Conservation (phyloP, 2,329 filamentous ascomycete species). For the Trichoderma polysporum region DNA sequence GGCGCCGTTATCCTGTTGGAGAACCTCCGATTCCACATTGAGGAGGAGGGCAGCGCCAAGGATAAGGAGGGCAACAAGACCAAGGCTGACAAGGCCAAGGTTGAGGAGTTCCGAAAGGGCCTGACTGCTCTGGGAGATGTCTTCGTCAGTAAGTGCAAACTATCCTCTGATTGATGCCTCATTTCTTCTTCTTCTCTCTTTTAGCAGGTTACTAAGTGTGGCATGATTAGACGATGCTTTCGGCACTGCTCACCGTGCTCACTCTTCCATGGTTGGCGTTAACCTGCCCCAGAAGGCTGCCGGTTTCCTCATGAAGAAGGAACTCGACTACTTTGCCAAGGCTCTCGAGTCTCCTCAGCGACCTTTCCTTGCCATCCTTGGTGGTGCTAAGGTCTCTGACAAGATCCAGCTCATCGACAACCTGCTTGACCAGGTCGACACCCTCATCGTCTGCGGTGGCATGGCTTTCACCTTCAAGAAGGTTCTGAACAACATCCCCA, state of each 20-base stretch:
- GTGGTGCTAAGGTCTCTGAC: slow-evolving; percentile 97
- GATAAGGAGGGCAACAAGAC: slow-evolving; percentile 93
- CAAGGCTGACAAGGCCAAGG: slow-evolving; percentile 93
- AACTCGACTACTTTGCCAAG: slow-evolving; percentile 98
- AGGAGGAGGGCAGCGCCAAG: slow-evolving; percentile 97
- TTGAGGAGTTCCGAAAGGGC: slow-evolving; percentile 91
- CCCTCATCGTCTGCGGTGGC: slow-evolving; percentile 90
- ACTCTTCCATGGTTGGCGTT: slow-evolving; percentile 98
- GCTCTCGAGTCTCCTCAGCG: slow-evolving; percentile 90
- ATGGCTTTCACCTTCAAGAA: slow-evolving; percentile 99
- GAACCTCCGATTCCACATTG: slow-evolving; percentile 97
- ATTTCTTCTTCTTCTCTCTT: not conserved
- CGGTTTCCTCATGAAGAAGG: slow-evolving; percentile 99
- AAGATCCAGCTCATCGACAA: slow-evolving; percentile 99
- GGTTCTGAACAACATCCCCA: slow-evolving; percentile 86
- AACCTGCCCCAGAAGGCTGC: slow-evolving; percentile 95
- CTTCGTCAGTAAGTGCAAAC: slow-evolving; percentile 80
- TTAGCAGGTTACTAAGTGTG: not conserved
- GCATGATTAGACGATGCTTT: slow-evolving; percentile 81
- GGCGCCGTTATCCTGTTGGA: slow-evolving; percentile 89
- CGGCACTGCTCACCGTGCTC: slow-evolving; percentile 94
- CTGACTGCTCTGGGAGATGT: slow-evolving; percentile 92
- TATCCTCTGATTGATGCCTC: too few species aligned
- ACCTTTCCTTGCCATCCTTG: slow-evolving; percentile 97
- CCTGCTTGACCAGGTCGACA: slow-evolving; percentile 96